Base-by-base conservation (phyloP, 2,329 filamentous ascomycete genomes). In the Helotiales sp. region DNA sequence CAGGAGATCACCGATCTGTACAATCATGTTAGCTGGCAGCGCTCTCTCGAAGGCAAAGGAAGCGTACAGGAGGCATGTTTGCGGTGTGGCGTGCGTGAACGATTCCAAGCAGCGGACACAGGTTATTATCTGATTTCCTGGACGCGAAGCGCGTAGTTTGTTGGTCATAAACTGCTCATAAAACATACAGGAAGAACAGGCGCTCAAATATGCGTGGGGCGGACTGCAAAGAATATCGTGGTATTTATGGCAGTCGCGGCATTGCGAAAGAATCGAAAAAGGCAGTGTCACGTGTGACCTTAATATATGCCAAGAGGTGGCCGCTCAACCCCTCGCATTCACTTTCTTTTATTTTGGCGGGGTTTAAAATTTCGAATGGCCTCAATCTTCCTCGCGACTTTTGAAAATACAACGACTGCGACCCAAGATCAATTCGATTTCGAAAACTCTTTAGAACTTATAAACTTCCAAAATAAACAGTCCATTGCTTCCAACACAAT, bases 1-100 rank as follows among this genome's bases (percentile, higher is more conserved):
- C 37, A 88, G 81, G n/a, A 88, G 79, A 70, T 87, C 85, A 68
- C 82, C 79, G 72, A 88, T 87, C 84, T 86, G 67, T 50, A 69
- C 6, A 50, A 32, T 43, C 11, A n/a, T 45, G 24, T 63, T 26
- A 63, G 47, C 22, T 55, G 34, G 32, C 22, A 34, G 11, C 24
- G 24, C 34, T 10, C 32, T 10, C 24, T 43, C 15, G 30, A 43
- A 7, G 32, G 34, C 15, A 15, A 45, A 55, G 13, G 34, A 30
- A n/a, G 32, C 32, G 60, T 63, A 63, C 61, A 54, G 61, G 61
- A 63, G 61, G 61, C 61, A 63, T 63, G 49, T 8, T 55, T 63
- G 32, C n/a, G 24, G 61, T 54, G 32, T 57, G 32, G 54, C 54
- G 30, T 37, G 34, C 49, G 32, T 50, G 30, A 54, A 43, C 22